phyloP scores from a whole-genome alignment of 768 basidiomycete species.

The Panellus pusillus region DNA sequence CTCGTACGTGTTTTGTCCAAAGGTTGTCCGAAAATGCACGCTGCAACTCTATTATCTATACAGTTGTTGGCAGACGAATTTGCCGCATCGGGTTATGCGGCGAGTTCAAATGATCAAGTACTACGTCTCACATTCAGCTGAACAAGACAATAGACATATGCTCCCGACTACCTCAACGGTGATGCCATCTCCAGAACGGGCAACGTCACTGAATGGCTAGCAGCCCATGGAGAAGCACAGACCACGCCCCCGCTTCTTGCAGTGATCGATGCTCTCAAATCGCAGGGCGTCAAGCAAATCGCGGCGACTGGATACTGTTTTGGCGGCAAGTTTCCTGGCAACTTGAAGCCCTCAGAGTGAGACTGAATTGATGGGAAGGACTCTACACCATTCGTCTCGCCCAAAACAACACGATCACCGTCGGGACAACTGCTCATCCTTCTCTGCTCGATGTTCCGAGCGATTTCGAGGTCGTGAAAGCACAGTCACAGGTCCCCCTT shows the following conservation, averaged over 20 bases:
- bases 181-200: constrained; percentile 12
- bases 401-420: constrained; percentile 22
- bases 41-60: neutral
- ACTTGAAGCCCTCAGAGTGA: neutral
- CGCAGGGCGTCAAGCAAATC: constrained; percentile 34
- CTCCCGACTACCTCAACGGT: constrained; percentile 22
- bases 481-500: constrained; percentile 17
- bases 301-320: constrained; percentile 39
- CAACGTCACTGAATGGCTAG: constrained; percentile 31
- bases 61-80: constrained; percentile 17
- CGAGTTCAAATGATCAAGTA: neutral
- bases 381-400: constrained; percentile 19
- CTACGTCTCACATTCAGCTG: too few relatives aligned
- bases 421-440: constrained; percentile 21
- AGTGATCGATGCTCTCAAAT: constrained; percentile 34
- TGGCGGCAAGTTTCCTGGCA: constrained; percentile 20
- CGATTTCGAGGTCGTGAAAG: constrained; percentile 18
- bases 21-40: neutral
- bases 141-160: constrained; percentile 8
- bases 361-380: constrained; percentile 1
- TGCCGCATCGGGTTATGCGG: constrained; percentile 21
- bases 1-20: constrained; percentile 7
- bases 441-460: constrained; percentile 15
- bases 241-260: constrained; percentile 34
- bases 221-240: constrained; percentile 29